Base-by-base conservation (phyloP, 768 basidiomycete genomes). In the Lactarius evosmus region DNA sequence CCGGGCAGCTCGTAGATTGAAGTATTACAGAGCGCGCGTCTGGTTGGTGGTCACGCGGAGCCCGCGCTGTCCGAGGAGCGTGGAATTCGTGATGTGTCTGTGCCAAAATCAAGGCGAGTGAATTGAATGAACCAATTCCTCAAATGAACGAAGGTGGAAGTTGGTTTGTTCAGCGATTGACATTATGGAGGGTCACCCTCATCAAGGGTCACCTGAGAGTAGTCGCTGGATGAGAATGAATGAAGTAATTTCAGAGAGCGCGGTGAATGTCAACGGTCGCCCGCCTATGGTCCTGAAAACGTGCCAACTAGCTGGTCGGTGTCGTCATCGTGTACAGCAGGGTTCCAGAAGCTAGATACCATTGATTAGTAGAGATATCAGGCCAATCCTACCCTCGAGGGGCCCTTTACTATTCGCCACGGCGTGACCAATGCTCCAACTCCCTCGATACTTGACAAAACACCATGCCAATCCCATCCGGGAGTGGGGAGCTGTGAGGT, bases 161-260 rank as follows among this genome's bases (percentile, higher is more conserved):
- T 17, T 56, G 30, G 46, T 36, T 25, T 49, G 22, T 49, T 49
- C 22, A 49, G 22, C 12, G 11, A 5, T 14, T 49, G 34, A 4
- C n/a, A 30, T 30, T 58, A 41, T 25, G 50, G 40, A 53, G 27
- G 19, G 51, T 27, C 16, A 4, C 32, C 40, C 52, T 56, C 51
- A 58, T 63, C 56, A 63, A 46, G 58, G 33, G 36, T 53, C 22
- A 58, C 52, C 30, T 19, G 29, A 8, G 34, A 44, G 14, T 11
- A 49, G 12, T 41, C 19, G 22, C 4, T 12, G 44, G 11, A 46
- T 52, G 46, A 9, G 33, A 41, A 27, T 40, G 1, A 12, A 25
- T 17, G 8, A 16, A 32, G n/a, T n/a, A n/a, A n/a, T n/a, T n/a
- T n/a, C n/a, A n/a, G n/a, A 17, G 41, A 34, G 29, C 25, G 29